Evolutionary conservation across 164 flowering plant genomes (phyloP).

Genomic region (Litsea cubeba): DNA sequence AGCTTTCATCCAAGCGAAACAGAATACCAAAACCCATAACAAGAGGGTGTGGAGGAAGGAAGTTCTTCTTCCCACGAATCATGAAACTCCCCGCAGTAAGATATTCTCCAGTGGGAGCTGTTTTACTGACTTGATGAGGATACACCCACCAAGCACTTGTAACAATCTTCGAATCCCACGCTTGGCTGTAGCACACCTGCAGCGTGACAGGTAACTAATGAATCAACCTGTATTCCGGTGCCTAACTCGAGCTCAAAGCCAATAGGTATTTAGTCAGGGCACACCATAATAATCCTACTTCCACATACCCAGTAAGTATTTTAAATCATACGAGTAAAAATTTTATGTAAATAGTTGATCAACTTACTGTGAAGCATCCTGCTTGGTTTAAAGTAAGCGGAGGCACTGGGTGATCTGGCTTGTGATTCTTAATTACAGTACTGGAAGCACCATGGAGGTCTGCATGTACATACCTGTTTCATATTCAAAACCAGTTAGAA

Average conservation of each 20-base stretch:
- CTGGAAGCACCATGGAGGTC: constrained; percentile 98
- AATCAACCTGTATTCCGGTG: background rate
- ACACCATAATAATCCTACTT: no score
- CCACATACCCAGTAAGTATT: no score
- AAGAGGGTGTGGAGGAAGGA: constrained; percentile 98
- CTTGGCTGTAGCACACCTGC: constrained; percentile 96
- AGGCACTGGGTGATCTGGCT: constrained; percentile 74
- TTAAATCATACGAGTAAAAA: background rate
- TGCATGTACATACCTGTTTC: constrained; percentile 87
- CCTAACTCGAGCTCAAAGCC: background rate
- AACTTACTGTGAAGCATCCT: constrained; percentile 87
- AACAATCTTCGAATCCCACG: constrained; percentile 98
- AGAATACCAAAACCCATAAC: constrained; percentile 93
- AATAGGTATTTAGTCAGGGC: no score
- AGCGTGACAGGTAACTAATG: background rate
- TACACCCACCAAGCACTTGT: constrained; percentile 99
- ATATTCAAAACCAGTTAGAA: constrained; percentile 8
- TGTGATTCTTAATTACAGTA: constrained; percentile 92
- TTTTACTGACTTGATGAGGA: constrained; percentile 98
- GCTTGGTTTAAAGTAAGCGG: constrained; percentile 95
- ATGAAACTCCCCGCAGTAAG: constrained; percentile 98
- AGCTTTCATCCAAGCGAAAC: constrained; percentile 95
- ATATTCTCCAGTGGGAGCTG: constrained; percentile 98
- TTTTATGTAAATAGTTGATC: background rate
- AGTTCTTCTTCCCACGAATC: constrained; percentile 96